Conservation (phyloP, 805 yeast genomes). For the Pachysolen tannophilus region DNA sequence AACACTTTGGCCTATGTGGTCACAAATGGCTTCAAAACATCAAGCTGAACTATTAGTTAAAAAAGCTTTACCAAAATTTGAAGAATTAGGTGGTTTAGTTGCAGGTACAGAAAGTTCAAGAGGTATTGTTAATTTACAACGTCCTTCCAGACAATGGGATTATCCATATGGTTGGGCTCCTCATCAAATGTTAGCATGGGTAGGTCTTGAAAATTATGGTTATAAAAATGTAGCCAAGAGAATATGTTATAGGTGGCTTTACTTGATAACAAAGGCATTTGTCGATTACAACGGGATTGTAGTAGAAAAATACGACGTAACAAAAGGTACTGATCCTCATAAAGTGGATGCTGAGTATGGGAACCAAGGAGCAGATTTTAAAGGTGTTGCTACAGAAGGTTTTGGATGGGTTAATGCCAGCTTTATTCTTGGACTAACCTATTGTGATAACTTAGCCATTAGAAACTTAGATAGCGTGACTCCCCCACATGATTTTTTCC, state of each 20-base stretch:
- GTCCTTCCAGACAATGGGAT: slow-evolving; percentile 97
- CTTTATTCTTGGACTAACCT: slow-evolving; percentile 63
- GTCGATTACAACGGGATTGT: slow-evolving; percentile 92
- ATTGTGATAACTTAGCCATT: slow-evolving; percentile 55
- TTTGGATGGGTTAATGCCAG: slow-evolving; percentile 98
- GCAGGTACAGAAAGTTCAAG: slow-evolving; percentile 74
- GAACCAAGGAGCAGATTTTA: slow-evolving; percentile 87
- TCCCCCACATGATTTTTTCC: slow-evolving; percentile 58
- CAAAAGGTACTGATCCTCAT: slow-evolving; percentile 77
- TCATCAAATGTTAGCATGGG: slow-evolving; percentile 93
- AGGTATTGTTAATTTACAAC: slow-evolving; percentile 56
- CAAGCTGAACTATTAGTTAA: slow-evolving; percentile 62
- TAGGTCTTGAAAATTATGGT: slow-evolving; percentile 70
- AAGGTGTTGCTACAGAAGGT: slow-evolving; percentile 92
- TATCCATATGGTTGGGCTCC: slow-evolving; percentile 99
- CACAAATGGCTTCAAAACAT: slow-evolving; percentile 52
- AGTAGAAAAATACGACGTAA: slow-evolving; percentile 91
- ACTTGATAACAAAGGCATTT: slow-evolving; percentile 79
- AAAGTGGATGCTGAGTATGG: slow-evolving; percentile 95
- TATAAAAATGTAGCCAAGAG: slow-evolving; percentile 57
- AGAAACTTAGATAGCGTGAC: slow-evolving; percentile 77
- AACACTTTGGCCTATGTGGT: slow-evolving; percentile 88
- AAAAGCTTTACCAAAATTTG: slow-evolving; percentile 59
- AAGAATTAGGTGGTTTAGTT: slow-evolving; percentile 82
- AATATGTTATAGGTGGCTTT: slow-evolving; percentile 82